Base-by-base conservation (phyloP, 345 rosid genomes). In the Arabidopsis thaliana region DNA sequence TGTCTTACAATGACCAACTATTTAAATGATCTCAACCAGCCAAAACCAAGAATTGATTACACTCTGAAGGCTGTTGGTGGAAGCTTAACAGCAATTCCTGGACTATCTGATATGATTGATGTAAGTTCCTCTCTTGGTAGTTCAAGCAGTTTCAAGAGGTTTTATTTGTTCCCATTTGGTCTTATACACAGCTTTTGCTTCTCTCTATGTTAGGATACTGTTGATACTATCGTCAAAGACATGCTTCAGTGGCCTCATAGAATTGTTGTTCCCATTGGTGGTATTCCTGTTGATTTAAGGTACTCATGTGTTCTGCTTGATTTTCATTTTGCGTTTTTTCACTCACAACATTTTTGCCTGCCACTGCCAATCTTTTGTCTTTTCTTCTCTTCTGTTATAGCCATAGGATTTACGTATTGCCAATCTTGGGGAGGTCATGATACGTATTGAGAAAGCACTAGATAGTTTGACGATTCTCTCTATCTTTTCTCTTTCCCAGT, bases 171-270 rank as follows among this genome's bases (percentile, higher is more conserved):
- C 48, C 30, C 30, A 37, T 66, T 60, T 59, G 45, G 38, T 25
- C 59, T 61, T 12, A 67, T 10, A n/a, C 41, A 37, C 48, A 25
- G 51, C 33, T 53, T 22, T 34, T 67, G 67, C 45, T 68, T 79
- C 13, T 68, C 44, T 61, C 24, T 73, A 60, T 80, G 42, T 62
- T 80, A 95, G 99, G 99, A 96, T 78, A 91, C 93, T 1, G 97
- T 96, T 75, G 41, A 93, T 67, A 60, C 98, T 28, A 96, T 96
- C 61, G 91, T 96, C 53, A 79, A 82, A 65, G 96, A 96, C 73
- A 96, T 80, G 96, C 98, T 96, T 75, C 97, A 96, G 80, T 96
- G 98, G 99, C 99, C 99, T 37, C 97, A 91, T 81, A 89, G 98
- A 84, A 93, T 96, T 74, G 97, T 93, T 81, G 98, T 96, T 67